Base-by-base conservation (phyloP, 2,329 filamentous ascomycete species). In the Periglandula ipomoeae region DNA sequence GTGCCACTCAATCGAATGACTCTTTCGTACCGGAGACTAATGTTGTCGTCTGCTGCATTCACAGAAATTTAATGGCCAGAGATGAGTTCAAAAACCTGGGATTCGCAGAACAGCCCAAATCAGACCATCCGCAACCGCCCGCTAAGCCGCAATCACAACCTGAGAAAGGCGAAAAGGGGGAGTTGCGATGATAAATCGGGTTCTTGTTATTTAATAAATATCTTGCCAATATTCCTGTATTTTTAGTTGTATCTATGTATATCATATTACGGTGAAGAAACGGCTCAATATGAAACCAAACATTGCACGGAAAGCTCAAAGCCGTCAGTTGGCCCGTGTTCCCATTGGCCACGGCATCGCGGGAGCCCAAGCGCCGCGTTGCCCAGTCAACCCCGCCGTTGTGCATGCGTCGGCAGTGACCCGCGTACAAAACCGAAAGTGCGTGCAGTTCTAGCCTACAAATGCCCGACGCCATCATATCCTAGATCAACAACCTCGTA, bases 41-140 rank as follows among this genome's bases (percentile, higher is more conserved):
- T n/a, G 13, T 22, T 24, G 26, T 10, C 15, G 20, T 22, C 26
- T 20, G 26, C 19, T 46, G 19, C 24, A 10, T 39, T 20, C 11
- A 20, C 27, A 89, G 89, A 57, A 96, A 97, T 62, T 72, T 98
- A 27, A 98, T 98, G 93, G 90, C 90, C 7, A 88, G 80, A 57
- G 93, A 98, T 62, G 87, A 95, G 51, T 93, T 97, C 68, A 89
- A 87, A 67, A 98, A 98, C 62, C 72, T 98, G 37, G 93, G 93
- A 0, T 93, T 95, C 58, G 58, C 73, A 41, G 60, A 64, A 42
- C 52, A 56, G 48, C 49, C 54, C 26, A 56, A 57, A 40, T 49
- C 53, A 46, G 49, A 51, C 47, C 47, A 30, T 19, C 8, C 37
- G 9, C 23, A 15, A 46, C 49, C 53, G 40, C 44, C 45, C 13